Conservation (phyloP, 768 basidiomycete genomes). For the Porpolomopsis calyptriformis region DNA sequence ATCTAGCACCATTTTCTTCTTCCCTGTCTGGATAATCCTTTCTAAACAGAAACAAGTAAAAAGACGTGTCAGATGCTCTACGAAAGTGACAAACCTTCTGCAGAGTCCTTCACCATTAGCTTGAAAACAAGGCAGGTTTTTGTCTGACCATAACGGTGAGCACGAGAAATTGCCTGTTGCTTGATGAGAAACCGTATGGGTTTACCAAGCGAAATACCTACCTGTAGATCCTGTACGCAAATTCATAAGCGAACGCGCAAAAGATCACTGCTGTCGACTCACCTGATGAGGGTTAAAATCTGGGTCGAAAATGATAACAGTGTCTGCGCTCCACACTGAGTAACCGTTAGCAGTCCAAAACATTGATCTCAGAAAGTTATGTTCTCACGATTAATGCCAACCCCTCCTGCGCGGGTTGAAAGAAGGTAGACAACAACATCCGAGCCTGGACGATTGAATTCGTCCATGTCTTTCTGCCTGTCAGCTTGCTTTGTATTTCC, state of each 20-base stretch:
- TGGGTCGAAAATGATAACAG: conserved; percentile 87
- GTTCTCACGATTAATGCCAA: conserved; percentile 76
- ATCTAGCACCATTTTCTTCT: conserved; percentile 89
- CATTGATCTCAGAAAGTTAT: conserved; percentile 9
- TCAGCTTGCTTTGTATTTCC: conserved; percentile 75
- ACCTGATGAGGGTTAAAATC: conserved; percentile 99
- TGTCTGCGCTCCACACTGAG: conserved; percentile 63
- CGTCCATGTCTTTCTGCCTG: conserved; percentile 93
- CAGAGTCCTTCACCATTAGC: conserved; percentile 88
- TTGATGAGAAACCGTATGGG: neutral
- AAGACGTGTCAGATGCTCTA: neutral
- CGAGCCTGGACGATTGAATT: conserved; percentile 80
- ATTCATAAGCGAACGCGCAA: neutral
- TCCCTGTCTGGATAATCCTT: conserved; percentile 84
- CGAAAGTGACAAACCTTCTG: conserved; percentile 56
- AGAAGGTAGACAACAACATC: conserved; percentile 87
- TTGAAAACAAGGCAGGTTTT: conserved; percentile 95
- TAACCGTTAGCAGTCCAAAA: neutral
- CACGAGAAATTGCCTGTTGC: conserved; percentile 79
- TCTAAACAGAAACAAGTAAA: conserved; percentile 36
- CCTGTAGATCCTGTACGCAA: conserved; percentile 66
- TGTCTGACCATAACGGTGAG: conserved; percentile 90
- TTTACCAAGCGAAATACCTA: conserved; percentile 23
- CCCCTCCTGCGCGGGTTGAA: conserved; percentile 88
- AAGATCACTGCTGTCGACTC: conserved; percentile 11